Evolutionary conservation across 2,329 filamentous ascomycete species (phyloP).

Genomic region (Neonectria magnoliae): DNA sequence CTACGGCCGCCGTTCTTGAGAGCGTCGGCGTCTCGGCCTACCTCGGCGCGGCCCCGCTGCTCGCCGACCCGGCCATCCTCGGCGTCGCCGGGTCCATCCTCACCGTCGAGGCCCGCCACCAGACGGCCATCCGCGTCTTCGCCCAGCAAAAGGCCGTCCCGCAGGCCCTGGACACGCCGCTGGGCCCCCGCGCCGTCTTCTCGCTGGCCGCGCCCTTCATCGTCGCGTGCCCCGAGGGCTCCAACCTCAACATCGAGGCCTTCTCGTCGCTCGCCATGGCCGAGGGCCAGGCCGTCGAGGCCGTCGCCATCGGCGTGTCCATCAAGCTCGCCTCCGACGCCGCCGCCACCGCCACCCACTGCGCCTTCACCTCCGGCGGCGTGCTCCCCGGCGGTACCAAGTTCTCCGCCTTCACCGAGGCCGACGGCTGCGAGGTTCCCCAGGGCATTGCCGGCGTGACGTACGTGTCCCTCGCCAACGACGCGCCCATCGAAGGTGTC

Average conservation of each 20-base stretch:
- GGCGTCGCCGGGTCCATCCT: slow-evolving; percentile 75
- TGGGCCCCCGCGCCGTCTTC: slow-evolving; percentile 76
- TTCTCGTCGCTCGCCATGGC: slow-evolving; percentile 68
- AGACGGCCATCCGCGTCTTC: slow-evolving; percentile 75
- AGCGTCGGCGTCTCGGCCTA: slow-evolving; percentile 79
- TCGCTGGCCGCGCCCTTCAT: slow-evolving; percentile 80
- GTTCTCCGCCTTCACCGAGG: slow-evolving; percentile 65
- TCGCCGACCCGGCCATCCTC: slow-evolving; percentile 69
- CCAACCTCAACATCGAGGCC: slow-evolving; percentile 66
- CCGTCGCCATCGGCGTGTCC: slow-evolving; percentile 46
- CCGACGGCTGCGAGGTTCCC: slow-evolving; percentile 68
- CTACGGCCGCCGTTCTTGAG: slow-evolving; percentile 75
- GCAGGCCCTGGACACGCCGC: slow-evolving; percentile 75
- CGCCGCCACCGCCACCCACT: slow-evolving; percentile 64
- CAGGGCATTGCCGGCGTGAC: slow-evolving; percentile 70
- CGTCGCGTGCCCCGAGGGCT: slow-evolving; percentile 73
- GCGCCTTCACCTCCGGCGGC: slow-evolving; percentile 73
- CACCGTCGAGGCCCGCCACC: slow-evolving; percentile 78
- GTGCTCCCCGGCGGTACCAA: slow-evolving; percentile 65
- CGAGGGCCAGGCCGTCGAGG: slow-evolving; percentile 52
- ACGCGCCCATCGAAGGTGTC: slow-evolving; percentile 58
- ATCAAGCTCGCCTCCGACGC: slow-evolving; percentile 60
- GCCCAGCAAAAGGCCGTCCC: slow-evolving; percentile 69
- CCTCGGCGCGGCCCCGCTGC: slow-evolving; percentile 74
- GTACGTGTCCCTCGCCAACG: slow-evolving; percentile 73